A percentile compares a stretch with the other conserved stretches of the same genome.
Conservation (phyloP, 192 early-diverging fungal species). For the Linnemannia elongata region DNA sequence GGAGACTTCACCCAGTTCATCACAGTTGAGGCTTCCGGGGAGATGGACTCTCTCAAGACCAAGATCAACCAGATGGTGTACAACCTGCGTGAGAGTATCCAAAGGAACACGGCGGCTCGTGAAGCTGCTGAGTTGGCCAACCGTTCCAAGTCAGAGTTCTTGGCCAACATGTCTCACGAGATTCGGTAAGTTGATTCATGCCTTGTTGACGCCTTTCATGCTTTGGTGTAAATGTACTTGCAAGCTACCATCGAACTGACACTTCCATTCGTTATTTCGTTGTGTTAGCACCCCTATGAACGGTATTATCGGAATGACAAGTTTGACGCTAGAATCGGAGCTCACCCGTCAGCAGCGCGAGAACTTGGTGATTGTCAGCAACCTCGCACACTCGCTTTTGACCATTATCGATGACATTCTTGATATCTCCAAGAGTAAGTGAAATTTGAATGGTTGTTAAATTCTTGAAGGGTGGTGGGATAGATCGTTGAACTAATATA, state of each 20-base stretch:
- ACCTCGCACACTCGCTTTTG: constrained; percentile 77
- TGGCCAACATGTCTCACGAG: constrained; percentile 76
- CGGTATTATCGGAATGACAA: constrained; percentile 84
- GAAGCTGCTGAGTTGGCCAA: constrained; percentile 87
- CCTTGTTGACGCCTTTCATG: not conserved
- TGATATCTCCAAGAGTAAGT: constrained; percentile 81
- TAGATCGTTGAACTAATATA: not conserved
- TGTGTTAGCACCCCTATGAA: constrained; percentile 83
- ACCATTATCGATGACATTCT: constrained; percentile 88
- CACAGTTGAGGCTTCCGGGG: constrained; percentile 83
- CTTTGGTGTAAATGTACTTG: not conserved
- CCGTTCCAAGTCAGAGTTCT: constrained; percentile 80
- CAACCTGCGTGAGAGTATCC: constrained; percentile 80
- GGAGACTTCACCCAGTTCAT: constrained; percentile 82
- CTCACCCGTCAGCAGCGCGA: constrained; percentile 86
- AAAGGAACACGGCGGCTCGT: constrained; percentile 83
- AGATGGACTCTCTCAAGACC: constrained; percentile 87
- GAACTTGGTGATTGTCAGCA: constrained; percentile 83
- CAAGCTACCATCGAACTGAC: not conserved
- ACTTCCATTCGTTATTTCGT: not conserved
- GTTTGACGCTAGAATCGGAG: constrained; percentile 81
- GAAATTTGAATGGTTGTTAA: not conserved
- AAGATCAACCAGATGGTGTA: constrained; percentile 91
- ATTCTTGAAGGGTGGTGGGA: too few species aligned
- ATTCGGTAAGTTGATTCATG: constrained; percentile 27